These are phyloP conservation scores for Eustoma russellianum DNA, from an alignment of 257 asterid species.

Conservation along the genomic window DNA sequence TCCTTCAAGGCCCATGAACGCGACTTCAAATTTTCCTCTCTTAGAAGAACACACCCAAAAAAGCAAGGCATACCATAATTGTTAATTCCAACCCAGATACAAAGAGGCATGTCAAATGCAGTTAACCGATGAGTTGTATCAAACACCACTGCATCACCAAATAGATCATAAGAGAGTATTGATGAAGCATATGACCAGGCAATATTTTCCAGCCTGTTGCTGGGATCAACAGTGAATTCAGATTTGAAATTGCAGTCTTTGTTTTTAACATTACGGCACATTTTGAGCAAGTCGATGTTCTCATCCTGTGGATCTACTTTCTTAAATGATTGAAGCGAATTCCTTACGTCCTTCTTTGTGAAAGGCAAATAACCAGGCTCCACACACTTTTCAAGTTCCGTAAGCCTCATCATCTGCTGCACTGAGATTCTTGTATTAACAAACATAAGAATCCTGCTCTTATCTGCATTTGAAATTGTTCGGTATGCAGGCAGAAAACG, in stretches of 20 bases:
- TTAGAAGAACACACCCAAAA: too few relatives aligned
- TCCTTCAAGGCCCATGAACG: constrained; percentile 64
- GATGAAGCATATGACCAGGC: too few relatives aligned
- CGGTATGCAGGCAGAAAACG: constrained; percentile 33
- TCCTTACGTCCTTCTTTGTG: constrained; percentile 49
- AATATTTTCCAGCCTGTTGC: constrained; percentile 45
- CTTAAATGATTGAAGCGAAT: constrained; percentile 43
- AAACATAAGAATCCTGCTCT: too few relatives aligned
- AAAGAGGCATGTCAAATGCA: too few relatives aligned
- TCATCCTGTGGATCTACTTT: constrained; percentile 42
- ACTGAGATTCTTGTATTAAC: constrained; percentile 61
- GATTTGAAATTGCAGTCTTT: constrained; percentile 41
- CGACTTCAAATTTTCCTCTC: constrained; percentile 52
- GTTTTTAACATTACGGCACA: constrained; percentile 53
- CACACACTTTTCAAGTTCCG: constrained; percentile 54
- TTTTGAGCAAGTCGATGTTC: constrained; percentile 40
- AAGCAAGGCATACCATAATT: too few relatives aligned
- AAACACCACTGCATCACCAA: too few relatives aligned
- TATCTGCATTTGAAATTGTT: constrained; percentile 43
- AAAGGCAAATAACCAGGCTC: constrained; percentile 54
- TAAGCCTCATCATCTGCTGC: constrained; percentile 48
- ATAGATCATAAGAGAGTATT: too few relatives aligned
- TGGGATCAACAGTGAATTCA: constrained; percentile 33
- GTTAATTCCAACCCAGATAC: too few relatives aligned
- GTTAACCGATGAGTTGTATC: too few relatives aligned